These are phyloP conservation scores for Ambispora gerdemannii DNA, from an alignment of 192 early-diverging fungal genomes.

Conservation along the genomic window DNA sequence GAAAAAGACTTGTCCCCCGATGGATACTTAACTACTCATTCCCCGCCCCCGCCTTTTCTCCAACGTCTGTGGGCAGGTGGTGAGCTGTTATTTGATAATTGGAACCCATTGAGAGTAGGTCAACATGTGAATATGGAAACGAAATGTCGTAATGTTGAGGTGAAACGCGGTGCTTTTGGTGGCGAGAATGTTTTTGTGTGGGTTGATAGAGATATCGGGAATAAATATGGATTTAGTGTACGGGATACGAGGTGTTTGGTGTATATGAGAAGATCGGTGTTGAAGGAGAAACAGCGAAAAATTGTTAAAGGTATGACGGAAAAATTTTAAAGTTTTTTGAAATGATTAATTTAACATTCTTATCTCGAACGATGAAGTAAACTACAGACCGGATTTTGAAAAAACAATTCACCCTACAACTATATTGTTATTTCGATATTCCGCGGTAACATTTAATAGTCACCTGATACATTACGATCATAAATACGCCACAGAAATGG, in stretches of 20 bases:
- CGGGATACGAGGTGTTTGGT: conserved; percentile 66
- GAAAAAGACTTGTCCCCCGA: conserved; percentile 69
- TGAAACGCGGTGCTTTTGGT: conserved; percentile 49
- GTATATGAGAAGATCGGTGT: conserved; percentile 50
- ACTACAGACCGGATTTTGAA: conserved; percentile 58
- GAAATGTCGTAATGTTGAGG: conserved; percentile 48
- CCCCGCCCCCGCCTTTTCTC: conserved; percentile 71
- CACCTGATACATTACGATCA: conserved; percentile 88
- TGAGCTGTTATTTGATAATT: conserved; percentile 52
- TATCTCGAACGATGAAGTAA: conserved; percentile 31
- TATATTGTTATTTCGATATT: conserved; percentile 81
- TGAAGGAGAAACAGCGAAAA: conserved; percentile 26
- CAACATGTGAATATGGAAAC: conserved; percentile 59
- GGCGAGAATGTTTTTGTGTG: conserved; percentile 69
- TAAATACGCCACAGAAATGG: conserved; percentile 60
- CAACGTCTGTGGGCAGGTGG: conserved; percentile 91
- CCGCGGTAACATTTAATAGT: conserved; percentile 86
- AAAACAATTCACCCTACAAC: conserved; percentile 56
- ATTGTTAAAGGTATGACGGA: conserved; percentile 36
- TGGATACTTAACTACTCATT: conserved; percentile 76
- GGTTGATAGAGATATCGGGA: conserved; percentile 60
- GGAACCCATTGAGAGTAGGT: conserved; percentile 64
- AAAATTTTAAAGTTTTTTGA: neutral
- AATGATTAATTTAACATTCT: neutral
- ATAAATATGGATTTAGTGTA: conserved; percentile 58